Conservation (phyloP, 352 stramenopile species). For the Blastocystis sp. region DNA sequence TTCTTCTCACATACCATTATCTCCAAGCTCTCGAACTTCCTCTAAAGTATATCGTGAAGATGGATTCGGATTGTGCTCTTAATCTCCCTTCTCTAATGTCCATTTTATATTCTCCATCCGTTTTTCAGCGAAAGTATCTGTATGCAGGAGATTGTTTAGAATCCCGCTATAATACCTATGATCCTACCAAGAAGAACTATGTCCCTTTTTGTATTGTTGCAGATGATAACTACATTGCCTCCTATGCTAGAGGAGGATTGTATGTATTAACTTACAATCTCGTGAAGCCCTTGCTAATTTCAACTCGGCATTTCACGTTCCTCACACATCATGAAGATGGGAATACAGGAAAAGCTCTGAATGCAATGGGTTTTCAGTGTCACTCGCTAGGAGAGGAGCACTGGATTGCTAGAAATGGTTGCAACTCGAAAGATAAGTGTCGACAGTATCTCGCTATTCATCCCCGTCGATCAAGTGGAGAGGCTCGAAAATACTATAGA, state of each 20-base stretch:
- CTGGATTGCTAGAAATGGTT: not conserved
- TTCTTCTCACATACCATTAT: not conserved
- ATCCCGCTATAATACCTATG: not conserved
- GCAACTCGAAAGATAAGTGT: not conserved
- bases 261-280: not conserved
- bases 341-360: not conserved
- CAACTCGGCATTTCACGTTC: not conserved
- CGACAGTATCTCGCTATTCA: not conserved
- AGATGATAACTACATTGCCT: not conserved
- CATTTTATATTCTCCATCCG: not conserved
- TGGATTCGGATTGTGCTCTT: not conserved
- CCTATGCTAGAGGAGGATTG: not conserved
- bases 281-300: not conserved
- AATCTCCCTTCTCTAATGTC: not conserved
- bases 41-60: not conserved
- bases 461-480: not conserved
- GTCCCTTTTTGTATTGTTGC: not conserved
- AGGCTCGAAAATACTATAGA: not conserved
- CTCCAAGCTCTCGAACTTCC: not conserved
- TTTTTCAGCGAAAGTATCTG: not conserved
- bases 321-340: not conserved
- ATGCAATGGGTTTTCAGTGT: not conserved
- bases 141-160: not conserved
- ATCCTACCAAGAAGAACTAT: not conserved
- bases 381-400: not conserved